A percentile compares a stretch with the other conserved stretches of the same genome.
phyloP scores from a whole-genome alignment of 2,329 filamentous ascomycete species.

The Colletotrichum sansevieriae region DNA sequence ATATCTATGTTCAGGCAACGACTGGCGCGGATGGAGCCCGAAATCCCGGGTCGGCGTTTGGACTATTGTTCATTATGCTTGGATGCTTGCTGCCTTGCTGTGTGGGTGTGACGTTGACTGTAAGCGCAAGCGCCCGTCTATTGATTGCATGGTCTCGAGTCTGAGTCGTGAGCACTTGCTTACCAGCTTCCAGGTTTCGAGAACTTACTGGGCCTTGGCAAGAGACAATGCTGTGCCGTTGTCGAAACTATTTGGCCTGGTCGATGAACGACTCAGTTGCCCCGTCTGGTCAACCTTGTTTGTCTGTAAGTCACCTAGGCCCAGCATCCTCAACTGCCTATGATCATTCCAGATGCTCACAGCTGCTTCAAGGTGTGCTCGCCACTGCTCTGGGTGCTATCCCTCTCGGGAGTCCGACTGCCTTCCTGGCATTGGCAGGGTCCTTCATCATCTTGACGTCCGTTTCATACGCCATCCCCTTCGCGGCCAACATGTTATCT shows the following conservation, averaged over 20 bases:
- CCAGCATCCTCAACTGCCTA: neutral
- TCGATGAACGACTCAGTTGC: conserved; percentile 67
- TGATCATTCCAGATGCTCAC: no score
- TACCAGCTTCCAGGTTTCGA: conserved; percentile 41
- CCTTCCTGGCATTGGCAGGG: conserved; percentile 69
- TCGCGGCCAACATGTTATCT: conserved; percentile 64
- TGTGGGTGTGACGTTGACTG: conserved; percentile 65
- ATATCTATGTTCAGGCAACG: conserved; percentile 72
- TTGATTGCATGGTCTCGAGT: neutral
- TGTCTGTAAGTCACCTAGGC: conserved; percentile 49
- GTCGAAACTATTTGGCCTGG: conserved; percentile 46
- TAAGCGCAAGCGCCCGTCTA: conserved; percentile 19
- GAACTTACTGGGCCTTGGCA: conserved; percentile 65
- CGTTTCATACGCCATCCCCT: conserved; percentile 65
- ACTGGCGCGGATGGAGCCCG: conserved; percentile 55
- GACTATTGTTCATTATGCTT: conserved; percentile 69
- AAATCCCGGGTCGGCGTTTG: conserved; percentile 67
- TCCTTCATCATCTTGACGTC: conserved; percentile 70
- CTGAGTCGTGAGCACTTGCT: neutral
- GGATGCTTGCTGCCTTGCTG: conserved; percentile 63
- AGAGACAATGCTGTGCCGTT: conserved; percentile 73
- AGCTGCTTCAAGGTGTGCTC: conserved; percentile 51
- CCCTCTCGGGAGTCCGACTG: conserved; percentile 65
- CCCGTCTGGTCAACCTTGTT: conserved; percentile 71
- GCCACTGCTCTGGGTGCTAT: conserved; percentile 68